A percentile compares a stretch with the other conserved stretches of the same genome.
Evolutionary conservation across 108 stramenopile genomes (phyloP).

Genomic region (Cyclotella distinguenda): DNA sequence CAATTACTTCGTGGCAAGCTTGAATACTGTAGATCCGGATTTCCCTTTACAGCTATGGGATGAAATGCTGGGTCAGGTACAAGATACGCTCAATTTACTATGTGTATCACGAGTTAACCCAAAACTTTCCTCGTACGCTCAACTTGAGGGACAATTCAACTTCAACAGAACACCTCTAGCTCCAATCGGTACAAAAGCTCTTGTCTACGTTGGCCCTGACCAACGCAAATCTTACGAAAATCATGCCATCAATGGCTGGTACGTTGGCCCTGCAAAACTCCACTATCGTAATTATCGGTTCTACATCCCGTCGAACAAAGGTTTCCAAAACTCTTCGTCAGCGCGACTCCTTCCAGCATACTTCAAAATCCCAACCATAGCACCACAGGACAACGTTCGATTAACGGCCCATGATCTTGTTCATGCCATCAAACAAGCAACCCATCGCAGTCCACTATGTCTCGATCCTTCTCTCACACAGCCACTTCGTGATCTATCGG

Average conservation of each 20-base stretch:
- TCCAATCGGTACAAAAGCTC: too few relatives aligned
- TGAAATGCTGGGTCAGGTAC: too few relatives aligned
- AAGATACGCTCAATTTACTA: constrained; percentile 43
- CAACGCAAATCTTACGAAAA: neutral
- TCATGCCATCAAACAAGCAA: too few relatives aligned
- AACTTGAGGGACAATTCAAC: constrained; percentile 18
- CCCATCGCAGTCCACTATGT: too few relatives aligned
- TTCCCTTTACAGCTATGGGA: constrained; percentile 45
- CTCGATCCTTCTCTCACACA: too few relatives aligned
- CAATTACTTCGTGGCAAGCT: constrained; percentile 10
- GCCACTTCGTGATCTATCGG: too few relatives aligned
- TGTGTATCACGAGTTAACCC: constrained; percentile 43
- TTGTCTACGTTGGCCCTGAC: too few relatives aligned
- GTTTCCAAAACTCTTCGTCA: neutral
- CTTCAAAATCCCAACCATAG: neutral
- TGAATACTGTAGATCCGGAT: constrained; percentile 15
- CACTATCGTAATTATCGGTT: too few relatives aligned
- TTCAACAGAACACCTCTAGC: too few relatives aligned
- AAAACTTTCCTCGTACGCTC: constrained; percentile 36
- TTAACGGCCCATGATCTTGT: too few relatives aligned
- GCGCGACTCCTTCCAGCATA: neutral
- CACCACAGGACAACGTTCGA: too few relatives aligned
- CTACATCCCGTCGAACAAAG: neutral
- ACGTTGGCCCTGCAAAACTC: neutral
- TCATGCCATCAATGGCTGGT: neutral